Percentiles rank a stretch among this genome's conserved stretches.
phyloP scores from a whole-genome alignment of 306 rosid species.

The Quercus mongolica region DNA sequence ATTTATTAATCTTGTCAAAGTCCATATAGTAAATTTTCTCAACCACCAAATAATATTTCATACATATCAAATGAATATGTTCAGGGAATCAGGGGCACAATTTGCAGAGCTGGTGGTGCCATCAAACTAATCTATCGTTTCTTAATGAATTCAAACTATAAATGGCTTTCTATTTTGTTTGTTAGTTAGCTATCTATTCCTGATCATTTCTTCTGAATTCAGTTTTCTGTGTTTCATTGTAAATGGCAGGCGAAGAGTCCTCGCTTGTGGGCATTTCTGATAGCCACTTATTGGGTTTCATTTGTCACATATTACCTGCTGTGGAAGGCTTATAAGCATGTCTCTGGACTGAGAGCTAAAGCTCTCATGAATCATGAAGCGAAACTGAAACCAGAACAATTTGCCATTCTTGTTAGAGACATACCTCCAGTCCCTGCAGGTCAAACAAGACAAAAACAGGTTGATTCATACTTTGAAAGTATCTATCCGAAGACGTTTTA shows the following conservation, averaged over 20 bases:
- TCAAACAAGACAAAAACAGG: constrained; percentile 64
- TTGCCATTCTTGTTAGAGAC: constrained; percentile 84
- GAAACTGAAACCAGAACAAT: constrained; percentile 55
- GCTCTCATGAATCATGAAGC: constrained; percentile 46
- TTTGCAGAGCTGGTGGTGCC: neutral
- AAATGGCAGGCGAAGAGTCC: constrained; percentile 45
- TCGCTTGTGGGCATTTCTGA: constrained; percentile 81
- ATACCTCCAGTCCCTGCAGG: constrained; percentile 63
- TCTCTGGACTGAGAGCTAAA: constrained; percentile 49
- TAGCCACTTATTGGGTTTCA: constrained; percentile 74
- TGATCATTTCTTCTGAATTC: constrained; percentile 6
- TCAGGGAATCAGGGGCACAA: neutral
- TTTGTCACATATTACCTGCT: constrained; percentile 57
- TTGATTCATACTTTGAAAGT: constrained; percentile 61
- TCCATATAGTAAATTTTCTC: neutral
- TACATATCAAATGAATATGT: neutral
- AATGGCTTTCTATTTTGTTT: neutral
- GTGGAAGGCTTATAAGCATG: constrained; percentile 86
- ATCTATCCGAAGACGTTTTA: constrained; percentile 75
- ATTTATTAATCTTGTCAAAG: neutral
- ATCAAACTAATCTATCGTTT: neutral
- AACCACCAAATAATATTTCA: neutral
- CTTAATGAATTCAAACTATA: neutral
- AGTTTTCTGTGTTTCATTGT: constrained; percentile 2
- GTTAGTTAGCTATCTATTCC: neutral